phyloP scores from a whole-genome alignment of 805 yeast species.

The Ogataea sp. region DNA sequence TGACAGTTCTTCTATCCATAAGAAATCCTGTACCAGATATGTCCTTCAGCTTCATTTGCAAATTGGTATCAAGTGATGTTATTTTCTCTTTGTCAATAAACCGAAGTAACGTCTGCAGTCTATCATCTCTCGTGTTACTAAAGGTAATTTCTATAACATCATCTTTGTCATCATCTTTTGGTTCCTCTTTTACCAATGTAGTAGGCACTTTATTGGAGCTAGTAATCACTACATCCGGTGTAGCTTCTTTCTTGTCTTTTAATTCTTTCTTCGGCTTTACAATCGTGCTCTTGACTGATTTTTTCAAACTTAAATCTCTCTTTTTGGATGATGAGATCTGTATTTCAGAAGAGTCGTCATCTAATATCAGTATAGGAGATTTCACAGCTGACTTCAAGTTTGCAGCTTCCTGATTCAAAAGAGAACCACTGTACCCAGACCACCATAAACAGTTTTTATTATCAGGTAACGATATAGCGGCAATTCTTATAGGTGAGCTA shows the following conservation, averaged over 20 bases:
- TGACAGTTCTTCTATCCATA: slow-evolving; percentile 44
- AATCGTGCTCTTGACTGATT: too few relatives aligned
- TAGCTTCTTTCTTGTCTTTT: too few relatives aligned
- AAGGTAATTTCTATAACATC: background rate
- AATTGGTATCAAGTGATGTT: background rate
- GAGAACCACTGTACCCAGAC: slow-evolving; percentile 10
- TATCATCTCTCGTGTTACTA: background rate
- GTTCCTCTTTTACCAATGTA: too few relatives aligned
- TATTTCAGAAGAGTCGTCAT: background rate
- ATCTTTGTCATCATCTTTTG: background rate
- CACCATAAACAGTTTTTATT: too few relatives aligned
- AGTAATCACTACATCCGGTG: too few relatives aligned
- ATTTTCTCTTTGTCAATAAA: background rate
- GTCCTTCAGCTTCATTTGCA: background rate
- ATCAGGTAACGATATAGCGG: too few relatives aligned
- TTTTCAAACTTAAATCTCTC: too few relatives aligned
- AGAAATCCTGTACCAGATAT: background rate
- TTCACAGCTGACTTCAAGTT: background rate
- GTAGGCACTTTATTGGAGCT: too few relatives aligned
- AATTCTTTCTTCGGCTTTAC: too few relatives aligned
- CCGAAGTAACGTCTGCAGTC: background rate
- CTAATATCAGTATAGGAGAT: background rate
- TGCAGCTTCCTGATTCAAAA: background rate
- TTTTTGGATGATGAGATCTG: too few relatives aligned
- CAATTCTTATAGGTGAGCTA: slow-evolving; percentile 5